phyloP scores from a whole-genome alignment of 2,329 filamentous ascomycete genomes.

The Zymoseptoria brevis region DNA sequence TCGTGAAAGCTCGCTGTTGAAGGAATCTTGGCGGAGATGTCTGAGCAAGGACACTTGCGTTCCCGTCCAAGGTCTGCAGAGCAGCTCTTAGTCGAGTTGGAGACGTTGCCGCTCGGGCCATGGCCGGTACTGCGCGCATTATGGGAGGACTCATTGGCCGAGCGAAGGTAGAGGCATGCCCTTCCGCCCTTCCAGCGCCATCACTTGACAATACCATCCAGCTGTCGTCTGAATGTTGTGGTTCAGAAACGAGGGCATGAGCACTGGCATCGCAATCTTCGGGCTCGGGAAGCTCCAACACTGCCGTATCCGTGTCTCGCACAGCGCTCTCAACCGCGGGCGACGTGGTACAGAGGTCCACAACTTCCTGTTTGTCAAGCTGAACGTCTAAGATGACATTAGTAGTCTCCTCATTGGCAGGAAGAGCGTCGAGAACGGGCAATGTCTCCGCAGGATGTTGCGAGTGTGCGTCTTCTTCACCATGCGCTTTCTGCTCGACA shows the following conservation, averaged over 20 bases:
- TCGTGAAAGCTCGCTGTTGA: conserved; percentile 3
- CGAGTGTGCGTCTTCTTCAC: background rate
- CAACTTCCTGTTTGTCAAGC: background rate
- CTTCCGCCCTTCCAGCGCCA: background rate
- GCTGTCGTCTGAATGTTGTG: conserved; percentile 5
- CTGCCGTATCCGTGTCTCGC: background rate
- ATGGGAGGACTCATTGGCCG: background rate
- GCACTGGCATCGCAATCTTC: background rate
- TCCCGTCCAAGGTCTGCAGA: conserved; percentile 22
- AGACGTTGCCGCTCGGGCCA: conserved; percentile 11
- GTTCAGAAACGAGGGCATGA: background rate
- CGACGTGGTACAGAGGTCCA: background rate
- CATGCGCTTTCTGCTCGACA: background rate
- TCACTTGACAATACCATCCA: conserved; percentile 13
- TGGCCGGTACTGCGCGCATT: background rate
- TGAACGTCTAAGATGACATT: background rate
- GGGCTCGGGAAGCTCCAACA: background rate
- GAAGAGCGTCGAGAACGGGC: background rate
- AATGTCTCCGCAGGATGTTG: background rate
- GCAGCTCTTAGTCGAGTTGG: conserved; percentile 13
- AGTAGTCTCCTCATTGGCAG: background rate
- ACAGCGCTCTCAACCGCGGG: too few relatives aligned
- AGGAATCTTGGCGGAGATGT: conserved; percentile 6
- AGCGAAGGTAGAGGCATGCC: background rate
- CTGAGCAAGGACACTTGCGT: conserved; percentile 7